Percentiles rank a stretch among this genome's conserved stretches.
Evolutionary conservation across 1,139 yeast species (phyloP).

Genomic region (Pichia sp.): DNA sequence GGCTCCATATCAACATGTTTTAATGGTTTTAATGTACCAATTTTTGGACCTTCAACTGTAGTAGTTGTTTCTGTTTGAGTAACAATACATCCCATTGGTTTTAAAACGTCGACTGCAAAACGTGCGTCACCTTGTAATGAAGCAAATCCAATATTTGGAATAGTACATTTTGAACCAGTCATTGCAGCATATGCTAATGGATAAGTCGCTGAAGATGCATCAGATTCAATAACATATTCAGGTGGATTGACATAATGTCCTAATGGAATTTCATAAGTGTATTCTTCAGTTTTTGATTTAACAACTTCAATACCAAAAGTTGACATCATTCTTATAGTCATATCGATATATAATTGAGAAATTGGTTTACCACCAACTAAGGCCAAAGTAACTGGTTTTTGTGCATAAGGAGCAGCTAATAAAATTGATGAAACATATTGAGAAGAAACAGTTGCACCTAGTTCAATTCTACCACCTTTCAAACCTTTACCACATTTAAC

Average conservation of each 20-base stretch:
- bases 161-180: conserved; percentile 86
- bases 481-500: conserved; percentile 67
- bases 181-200: conserved; percentile 98
- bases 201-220: conserved; percentile 98
- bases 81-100: conserved; percentile 93
- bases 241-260: conserved; percentile 75
- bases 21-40: conserved; percentile 63
- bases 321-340: conserved; percentile 96
- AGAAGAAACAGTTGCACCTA: conserved; percentile 94
- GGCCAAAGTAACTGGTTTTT: conserved; percentile 77
- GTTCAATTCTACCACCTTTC: conserved; percentile 86
- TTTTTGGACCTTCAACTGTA: conserved; percentile 84
- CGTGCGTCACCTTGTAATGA: conserved; percentile 97
- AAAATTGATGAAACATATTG: conserved; percentile 94
- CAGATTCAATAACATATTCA: conserved; percentile 88
- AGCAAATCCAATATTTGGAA: conserved; percentile 88
- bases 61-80: conserved; percentile 78
- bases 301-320: conserved; percentile 80
- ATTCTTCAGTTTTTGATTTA: conserved; percentile 60
- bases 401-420: conserved; percentile 97
- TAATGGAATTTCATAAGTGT: conserved; percentile 86
- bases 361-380: conserved; percentile 96
- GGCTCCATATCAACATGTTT: conserved; percentile 94
- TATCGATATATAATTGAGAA: conserved; percentile 90
- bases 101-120: conserved; percentile 87